A percentile compares a stretch with the other conserved stretches of the same genome.
Conservation (phyloP, 176 grass and related monocot genomes). For the Panicum miliaceum region DNA sequence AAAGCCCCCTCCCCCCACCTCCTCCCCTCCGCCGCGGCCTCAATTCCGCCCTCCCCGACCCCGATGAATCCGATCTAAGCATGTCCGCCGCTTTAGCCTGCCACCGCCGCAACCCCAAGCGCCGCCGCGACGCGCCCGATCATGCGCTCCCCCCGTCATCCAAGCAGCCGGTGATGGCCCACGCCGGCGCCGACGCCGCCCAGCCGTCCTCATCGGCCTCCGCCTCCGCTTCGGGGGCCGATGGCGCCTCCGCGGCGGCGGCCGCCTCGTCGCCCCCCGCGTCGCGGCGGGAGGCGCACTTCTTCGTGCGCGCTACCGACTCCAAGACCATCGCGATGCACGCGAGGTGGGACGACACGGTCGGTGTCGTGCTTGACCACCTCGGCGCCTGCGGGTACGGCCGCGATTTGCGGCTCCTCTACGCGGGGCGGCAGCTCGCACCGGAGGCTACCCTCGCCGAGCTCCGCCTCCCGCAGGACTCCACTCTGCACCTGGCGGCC, state of each 20-base stretch:
- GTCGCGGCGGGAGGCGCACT: slow-evolving; percentile 51
- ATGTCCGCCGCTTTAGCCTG: slow-evolving; percentile 48
- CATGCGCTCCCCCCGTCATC: slow-evolving; percentile 42
- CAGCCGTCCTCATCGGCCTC: background rate
- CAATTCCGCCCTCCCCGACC: slow-evolving; percentile 31
- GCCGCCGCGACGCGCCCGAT: slow-evolving; percentile 61
- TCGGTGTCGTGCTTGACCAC: slow-evolving; percentile 50
- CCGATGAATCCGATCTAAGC: slow-evolving; percentile 66
- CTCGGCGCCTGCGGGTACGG: slow-evolving; percentile 47
- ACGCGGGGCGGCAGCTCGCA: slow-evolving; percentile 74
- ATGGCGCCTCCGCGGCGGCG: background rate
- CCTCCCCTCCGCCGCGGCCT: background rate
- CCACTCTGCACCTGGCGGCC: slow-evolving; percentile 62
- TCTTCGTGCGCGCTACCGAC: slow-evolving; percentile 82
- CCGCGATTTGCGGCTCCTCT: slow-evolving; percentile 70
- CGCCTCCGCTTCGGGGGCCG: slow-evolving; percentile 3
- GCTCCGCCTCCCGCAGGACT: slow-evolving; percentile 58
- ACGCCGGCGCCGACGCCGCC: background rate
- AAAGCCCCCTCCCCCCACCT: slow-evolving; percentile 37
- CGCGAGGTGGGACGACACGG: slow-evolving; percentile 56
- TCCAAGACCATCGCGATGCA: slow-evolving; percentile 81
- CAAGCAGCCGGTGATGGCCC: slow-evolving; percentile 39
- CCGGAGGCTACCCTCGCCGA: slow-evolving; percentile 60
- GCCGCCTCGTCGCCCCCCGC: background rate
- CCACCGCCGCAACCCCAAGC: slow-evolving; percentile 65